A percentile compares a stretch with the other conserved stretches of the same genome.
Evolutionary conservation across 2,329 filamentous ascomycete genomes (phyloP).

Genomic region (Drechslerella stenobrocha): DNA sequence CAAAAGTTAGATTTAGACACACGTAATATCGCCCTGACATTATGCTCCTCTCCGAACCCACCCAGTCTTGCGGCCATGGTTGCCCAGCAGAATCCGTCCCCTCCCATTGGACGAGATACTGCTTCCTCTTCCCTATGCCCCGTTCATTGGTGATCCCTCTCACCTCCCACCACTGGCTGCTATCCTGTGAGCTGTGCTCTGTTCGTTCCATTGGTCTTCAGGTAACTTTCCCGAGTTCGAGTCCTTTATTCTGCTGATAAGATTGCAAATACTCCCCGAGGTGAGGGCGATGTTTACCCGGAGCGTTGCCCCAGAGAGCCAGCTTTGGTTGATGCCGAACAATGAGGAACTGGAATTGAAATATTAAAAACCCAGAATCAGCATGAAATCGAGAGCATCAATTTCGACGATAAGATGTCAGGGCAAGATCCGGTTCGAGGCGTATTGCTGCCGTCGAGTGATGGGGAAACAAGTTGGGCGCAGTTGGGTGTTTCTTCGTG

Average conservation of each 20-base stretch:
- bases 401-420: too few relatives aligned
- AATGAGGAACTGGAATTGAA: not conserved
- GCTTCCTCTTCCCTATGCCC: constrained; percentile 14
- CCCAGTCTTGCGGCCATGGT: constrained; percentile 44
- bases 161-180: constrained; percentile 25
- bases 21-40: not conserved
- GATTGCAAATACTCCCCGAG: too few relatives aligned
- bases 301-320: too few relatives aligned
- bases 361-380: too few relatives aligned
- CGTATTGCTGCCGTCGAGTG: too few relatives aligned
- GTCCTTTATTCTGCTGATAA: too few relatives aligned
- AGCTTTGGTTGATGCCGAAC: not conserved
- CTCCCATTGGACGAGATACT: constrained; percentile 31
- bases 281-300: not conserved
- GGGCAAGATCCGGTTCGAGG: too few relatives aligned
- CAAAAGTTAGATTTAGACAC: not conserved
- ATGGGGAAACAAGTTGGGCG: too few relatives aligned
- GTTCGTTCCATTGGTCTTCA: constrained; percentile 15
- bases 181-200: constrained; percentile 8
- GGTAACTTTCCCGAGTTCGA: not conserved
- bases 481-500: too few relatives aligned
- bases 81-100: constrained; percentile 22
- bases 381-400: too few relatives aligned
- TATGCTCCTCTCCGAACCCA: constrained; percentile 5
- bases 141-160: constrained; percentile 17